Evolutionary conservation across 2,329 filamentous ascomycete genomes (phyloP), one percentile per base, ranked within the genome.

Genomic region (Sporothrix schenckii): DNA sequence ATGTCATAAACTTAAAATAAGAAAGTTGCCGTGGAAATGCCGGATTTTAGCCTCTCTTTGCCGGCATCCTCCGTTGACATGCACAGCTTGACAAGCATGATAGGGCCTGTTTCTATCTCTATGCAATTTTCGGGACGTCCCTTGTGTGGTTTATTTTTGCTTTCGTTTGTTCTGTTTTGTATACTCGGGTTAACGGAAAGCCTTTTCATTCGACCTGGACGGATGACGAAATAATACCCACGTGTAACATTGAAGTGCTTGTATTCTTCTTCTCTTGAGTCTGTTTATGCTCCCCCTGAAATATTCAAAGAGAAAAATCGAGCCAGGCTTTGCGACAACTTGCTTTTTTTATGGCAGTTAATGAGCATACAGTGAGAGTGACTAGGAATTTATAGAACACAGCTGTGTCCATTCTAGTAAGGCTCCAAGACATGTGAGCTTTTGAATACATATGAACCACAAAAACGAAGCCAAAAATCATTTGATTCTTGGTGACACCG

Each of bases 121-220:
- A 53, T 66, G 63, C 47, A 49, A 13, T 24, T 66, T 49, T 53
- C 63, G 30, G 63, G 49, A 52, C 30, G 11, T 53, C 14, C 16
- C 39, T 68, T 56, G 3, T 49, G 24, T 68, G n/a, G n/a, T 19
- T 44, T 27, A 54, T 21, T 53, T 41, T 5, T 27, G 11, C 24
- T n/a, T 27, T 34, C 39, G 9, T 24, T 24, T 44, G 41, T 27
- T 34, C 34, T 34, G 4, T 34, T 34, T 34, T 34, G 34, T 9
- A 7, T 34, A 9, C 34, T 34, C 34, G 34, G 54, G 54, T 41
- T 2, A 24, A 54, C 13, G 24, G 14, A 16, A 30, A 4, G 19
- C 54, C 7, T 34, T 7, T 9, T 5, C 34, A 34, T 34, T 34
- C 34, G 34, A 34, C 34, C 34, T 34, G 34, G 34, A 9, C 34